Conservation (phyloP, 2,329 filamentous ascomycete species). For the Hypoxylon sp. region DNA sequence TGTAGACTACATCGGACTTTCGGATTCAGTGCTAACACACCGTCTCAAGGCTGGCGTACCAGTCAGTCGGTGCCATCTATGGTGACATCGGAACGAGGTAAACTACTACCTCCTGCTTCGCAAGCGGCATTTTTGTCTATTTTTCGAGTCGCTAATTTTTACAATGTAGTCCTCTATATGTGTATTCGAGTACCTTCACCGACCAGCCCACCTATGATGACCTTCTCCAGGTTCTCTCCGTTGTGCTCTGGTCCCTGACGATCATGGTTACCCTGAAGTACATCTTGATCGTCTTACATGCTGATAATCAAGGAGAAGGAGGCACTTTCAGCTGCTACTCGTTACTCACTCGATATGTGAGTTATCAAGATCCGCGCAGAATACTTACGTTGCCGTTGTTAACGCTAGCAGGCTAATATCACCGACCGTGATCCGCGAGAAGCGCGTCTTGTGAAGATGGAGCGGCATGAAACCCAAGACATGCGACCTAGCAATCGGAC, state of each 20-base stretch:
- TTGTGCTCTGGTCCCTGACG: conserved; percentile 77
- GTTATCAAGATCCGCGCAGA: conserved; percentile 24
- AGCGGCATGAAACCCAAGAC: conserved; percentile 69
- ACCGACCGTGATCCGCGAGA: conserved; percentile 69
- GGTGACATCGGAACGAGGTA: conserved; percentile 72
- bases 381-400: neutral
- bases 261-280: conserved; percentile 79
- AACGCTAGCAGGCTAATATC: conserved; percentile 65
- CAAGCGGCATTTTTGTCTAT: neutral
- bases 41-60: conserved; percentile 67
- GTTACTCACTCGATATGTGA: conserved; percentile 69
- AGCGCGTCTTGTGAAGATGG: conserved; percentile 67
- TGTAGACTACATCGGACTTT: neutral
- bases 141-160: neutral
- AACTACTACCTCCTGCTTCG: conserved; percentile 6
- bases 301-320: conserved; percentile 78
- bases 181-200: conserved; percentile 76
- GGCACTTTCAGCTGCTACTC: conserved; percentile 77
- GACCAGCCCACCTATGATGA: conserved; percentile 67
- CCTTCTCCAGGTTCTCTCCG: conserved; percentile 73
- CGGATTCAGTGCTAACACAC: conserved; percentile 21
- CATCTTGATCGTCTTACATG: conserved; percentile 72
- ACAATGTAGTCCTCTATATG: conserved; percentile 73
- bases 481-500: conserved; percentile 63
- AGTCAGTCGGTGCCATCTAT: conserved; percentile 75